Evolutionary conservation across 2,329 filamentous ascomycete species (phyloP).

Genomic region (Hypomyces perniciosus): DNA sequence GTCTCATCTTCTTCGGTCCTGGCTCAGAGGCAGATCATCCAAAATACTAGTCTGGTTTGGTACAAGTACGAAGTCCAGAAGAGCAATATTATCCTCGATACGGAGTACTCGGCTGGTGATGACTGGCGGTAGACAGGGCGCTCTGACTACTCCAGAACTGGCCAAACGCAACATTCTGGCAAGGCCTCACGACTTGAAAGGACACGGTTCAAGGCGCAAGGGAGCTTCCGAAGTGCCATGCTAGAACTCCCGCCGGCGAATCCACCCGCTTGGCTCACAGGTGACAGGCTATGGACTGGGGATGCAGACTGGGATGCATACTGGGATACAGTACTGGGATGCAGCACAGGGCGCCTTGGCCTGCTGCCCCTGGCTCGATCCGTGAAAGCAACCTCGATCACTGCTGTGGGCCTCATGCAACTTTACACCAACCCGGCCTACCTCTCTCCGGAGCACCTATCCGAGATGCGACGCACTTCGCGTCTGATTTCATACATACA

Average conservation of each 20-base stretch:
- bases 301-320: not conserved
- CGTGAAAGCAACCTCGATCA: slow-evolving; percentile 8
- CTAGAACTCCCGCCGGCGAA: slow-evolving; percentile 17
- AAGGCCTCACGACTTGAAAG: slow-evolving; percentile 2
- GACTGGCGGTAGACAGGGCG: slow-evolving; percentile 1
- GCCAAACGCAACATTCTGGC: slow-evolving; percentile 3
- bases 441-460: not conserved
- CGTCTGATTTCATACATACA: too few relatives aligned
- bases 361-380: slow-evolving; percentile 10
- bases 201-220: slow-evolving; percentile 10
- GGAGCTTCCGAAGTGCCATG: slow-evolving; percentile 20
- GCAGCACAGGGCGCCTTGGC: not conserved
- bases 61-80: not conserved
- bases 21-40: slow-evolving; percentile 1
- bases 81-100: too few relatives aligned
- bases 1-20: not conserved
- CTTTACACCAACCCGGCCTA: too few relatives aligned
- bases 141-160: not conserved
- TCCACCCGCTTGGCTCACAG: slow-evolving; percentile 14
- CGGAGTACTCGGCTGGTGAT: slow-evolving; percentile 1
- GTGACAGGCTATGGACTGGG: not conserved
- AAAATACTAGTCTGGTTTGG: not conserved
- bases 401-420: too few relatives aligned
- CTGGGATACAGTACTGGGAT: not conserved
- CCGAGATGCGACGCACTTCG: too few relatives aligned